phyloP scores from a whole-genome alignment of 352 stramenopile species.

The Pythium myriotylum region DNA sequence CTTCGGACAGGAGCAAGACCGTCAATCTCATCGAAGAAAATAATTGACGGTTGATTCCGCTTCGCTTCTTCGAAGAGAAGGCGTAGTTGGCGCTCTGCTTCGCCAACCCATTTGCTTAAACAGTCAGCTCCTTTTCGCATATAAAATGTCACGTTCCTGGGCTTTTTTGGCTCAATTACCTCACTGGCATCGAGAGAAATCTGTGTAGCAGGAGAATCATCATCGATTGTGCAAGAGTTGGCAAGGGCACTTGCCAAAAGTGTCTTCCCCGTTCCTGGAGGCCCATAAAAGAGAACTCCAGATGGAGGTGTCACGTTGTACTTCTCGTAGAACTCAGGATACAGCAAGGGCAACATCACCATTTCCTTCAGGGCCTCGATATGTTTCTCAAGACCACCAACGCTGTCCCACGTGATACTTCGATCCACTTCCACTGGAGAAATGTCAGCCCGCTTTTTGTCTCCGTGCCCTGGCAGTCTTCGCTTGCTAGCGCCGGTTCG shows the following conservation, averaged over 20 bases:
- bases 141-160: conserved; percentile 90
- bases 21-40: conserved; percentile 96
- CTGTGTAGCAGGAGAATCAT: conserved; percentile 21
- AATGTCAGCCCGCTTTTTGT: conserved; percentile 67
- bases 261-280: conserved; percentile 93
- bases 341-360: conserved; percentile 92
- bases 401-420: conserved; percentile 84
- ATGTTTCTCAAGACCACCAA: conserved; percentile 84
- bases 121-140: conserved; percentile 94
- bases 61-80: conserved; percentile 92
- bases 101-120: conserved; percentile 92
- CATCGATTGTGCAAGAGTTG: conserved; percentile 75
- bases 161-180: conserved; percentile 23
- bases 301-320: conserved; percentile 85
- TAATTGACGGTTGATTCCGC: conserved; percentile 91
- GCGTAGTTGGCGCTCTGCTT: conserved; percentile 90
- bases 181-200: conserved; percentile 24
- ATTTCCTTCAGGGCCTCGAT: conserved; percentile 93
- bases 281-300: conserved; percentile 89
- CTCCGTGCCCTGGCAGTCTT: conserved; percentile 30
- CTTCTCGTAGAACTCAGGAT: conserved; percentile 92
- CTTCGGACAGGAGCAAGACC: conserved; percentile 91
- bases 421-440: conserved; percentile 80
- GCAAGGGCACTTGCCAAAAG: conserved; percentile 87
- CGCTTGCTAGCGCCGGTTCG: conserved; percentile 45